These are phyloP conservation scores for Penicillium paxilli DNA, from an alignment of 495 filamentous ascomycete genomes.

Conservation along the genomic window DNA sequence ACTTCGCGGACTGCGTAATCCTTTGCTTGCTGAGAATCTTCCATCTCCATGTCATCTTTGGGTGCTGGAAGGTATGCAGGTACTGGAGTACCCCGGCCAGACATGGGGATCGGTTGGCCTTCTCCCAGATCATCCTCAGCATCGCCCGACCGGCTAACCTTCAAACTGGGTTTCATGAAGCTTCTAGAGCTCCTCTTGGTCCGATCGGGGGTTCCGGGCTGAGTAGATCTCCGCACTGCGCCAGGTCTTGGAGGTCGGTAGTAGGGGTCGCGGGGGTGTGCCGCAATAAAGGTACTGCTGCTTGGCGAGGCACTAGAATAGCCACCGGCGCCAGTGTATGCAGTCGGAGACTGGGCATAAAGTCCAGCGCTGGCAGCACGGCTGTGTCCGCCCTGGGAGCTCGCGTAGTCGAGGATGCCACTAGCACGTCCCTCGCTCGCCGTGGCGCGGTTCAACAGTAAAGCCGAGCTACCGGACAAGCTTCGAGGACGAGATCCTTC, in stretches of 20 bases:
- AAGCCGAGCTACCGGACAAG: slow-evolving; percentile 78
- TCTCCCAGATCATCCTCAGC: slow-evolving; percentile 43
- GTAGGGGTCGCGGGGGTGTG: slow-evolving; percentile 65
- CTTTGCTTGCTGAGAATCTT: slow-evolving; percentile 54
- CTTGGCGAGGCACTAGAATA: slow-evolving; percentile 34
- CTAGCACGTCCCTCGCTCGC: slow-evolving; percentile 49
- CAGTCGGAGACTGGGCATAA: slow-evolving; percentile 69
- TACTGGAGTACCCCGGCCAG: slow-evolving; percentile 52
- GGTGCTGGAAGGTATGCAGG: slow-evolving; percentile 51
- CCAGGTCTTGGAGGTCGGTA: slow-evolving; percentile 80
- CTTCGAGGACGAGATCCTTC: slow-evolving; percentile 70
- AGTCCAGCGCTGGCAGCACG: slow-evolving; percentile 50
- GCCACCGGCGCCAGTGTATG: slow-evolving; percentile 64
- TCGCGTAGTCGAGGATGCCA: slow-evolving; percentile 44
- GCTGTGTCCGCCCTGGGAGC: slow-evolving; percentile 47
- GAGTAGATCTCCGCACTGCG: slow-evolving; percentile 49
- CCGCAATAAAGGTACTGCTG: slow-evolving; percentile 44
- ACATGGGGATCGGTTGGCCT: slow-evolving; percentile 41
- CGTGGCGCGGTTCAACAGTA: slow-evolving; percentile 61
- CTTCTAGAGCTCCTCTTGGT: slow-evolving; percentile 35
- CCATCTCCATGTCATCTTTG: slow-evolving; percentile 56
- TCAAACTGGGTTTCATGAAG: slow-evolving; percentile 46
- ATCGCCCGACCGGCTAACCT: slow-evolving; percentile 33
- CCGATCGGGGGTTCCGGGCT: slow-evolving; percentile 44
- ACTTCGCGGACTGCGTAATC: slow-evolving; percentile 92